These are phyloP conservation scores for Camellia sinensis DNA, from an alignment of 148 eudicot genomes.

Conservation along the genomic window DNA sequence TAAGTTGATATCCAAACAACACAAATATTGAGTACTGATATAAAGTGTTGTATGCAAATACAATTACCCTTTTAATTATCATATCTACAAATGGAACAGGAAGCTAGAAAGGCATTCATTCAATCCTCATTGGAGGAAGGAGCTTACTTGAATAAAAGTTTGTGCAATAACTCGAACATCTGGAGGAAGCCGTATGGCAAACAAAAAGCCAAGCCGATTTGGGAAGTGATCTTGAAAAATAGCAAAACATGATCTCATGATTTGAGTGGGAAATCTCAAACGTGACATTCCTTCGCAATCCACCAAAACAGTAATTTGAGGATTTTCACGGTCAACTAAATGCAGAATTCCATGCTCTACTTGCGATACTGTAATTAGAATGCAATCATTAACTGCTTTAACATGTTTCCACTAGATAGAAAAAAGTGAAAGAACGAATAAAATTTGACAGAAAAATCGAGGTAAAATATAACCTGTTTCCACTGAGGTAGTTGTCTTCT, in stretches of 20 bases:
- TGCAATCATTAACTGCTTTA: conserved; percentile 11
- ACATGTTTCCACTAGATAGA: too few species aligned
- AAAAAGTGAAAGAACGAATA: too few species aligned
- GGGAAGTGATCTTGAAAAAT: conserved; percentile 90
- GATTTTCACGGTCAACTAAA: conserved; percentile 54
- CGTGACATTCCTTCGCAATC: conserved; percentile 87
- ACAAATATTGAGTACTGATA: too few species aligned
- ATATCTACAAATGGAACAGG: neutral
- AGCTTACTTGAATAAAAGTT: conserved; percentile 78
- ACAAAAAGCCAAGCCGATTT: conserved; percentile 64
- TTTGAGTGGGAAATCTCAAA: conserved; percentile 71
- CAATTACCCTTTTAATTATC: too few species aligned
- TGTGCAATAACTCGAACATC: conserved; percentile 80
- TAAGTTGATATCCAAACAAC: too few species aligned
- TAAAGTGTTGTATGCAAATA: too few species aligned
- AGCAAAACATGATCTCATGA: conserved; percentile 66
- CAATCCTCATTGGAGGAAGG: conserved; percentile 7
- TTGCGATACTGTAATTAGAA: conserved; percentile 71
- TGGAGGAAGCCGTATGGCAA: conserved; percentile 76
- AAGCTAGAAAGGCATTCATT: neutral
- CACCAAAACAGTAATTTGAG: conserved; percentile 69
- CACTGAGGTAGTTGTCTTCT: too few species aligned
- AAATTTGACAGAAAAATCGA: too few species aligned
- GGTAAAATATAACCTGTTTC: too few species aligned
- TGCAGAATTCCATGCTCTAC: conserved; percentile 77